Conservation (phyloP, 108 stramenopile genomes). For the Skeletonema tropicum region DNA sequence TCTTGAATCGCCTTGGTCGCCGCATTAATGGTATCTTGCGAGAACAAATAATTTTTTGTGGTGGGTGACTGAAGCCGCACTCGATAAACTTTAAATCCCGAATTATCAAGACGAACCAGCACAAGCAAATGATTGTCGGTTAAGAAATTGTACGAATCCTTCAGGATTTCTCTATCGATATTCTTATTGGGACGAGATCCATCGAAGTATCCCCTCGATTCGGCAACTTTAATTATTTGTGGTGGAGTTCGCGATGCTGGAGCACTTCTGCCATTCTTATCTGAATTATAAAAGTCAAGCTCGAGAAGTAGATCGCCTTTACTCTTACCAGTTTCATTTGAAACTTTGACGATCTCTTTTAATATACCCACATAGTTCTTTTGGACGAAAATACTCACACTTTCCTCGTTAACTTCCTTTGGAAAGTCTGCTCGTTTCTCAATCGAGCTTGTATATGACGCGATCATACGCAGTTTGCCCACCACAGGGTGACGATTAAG, state of each 20-base stretch:
- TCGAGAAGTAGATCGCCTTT: conserved; percentile 17
- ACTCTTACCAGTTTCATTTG: not conserved
- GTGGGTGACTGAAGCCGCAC: too few species aligned
- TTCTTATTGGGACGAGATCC: conserved; percentile 19
- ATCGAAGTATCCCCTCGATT: conserved; percentile 14
- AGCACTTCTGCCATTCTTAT: not conserved
- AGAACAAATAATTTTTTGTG: too few species aligned
- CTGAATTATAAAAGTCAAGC: conserved; percentile 8
- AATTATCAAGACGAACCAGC: too few species aligned
- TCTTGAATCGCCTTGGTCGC: not conserved
- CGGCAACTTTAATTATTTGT: conserved; percentile 18
- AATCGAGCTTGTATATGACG: too few species aligned
- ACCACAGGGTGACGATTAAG: too few species aligned
- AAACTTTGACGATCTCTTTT: conserved; percentile 10
- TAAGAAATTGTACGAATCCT: too few species aligned
- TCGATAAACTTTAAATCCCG: too few species aligned
- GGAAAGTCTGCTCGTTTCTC: too few species aligned
- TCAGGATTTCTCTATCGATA: too few species aligned
- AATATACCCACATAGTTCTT: conserved; percentile 16
- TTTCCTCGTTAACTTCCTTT: too few species aligned
- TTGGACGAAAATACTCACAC: conserved; percentile 1
- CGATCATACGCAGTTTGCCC: too few species aligned
- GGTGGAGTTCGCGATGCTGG: conserved; percentile 20
- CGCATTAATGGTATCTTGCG: not conserved
- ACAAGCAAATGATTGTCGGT: too few species aligned